A percentile compares a stretch with the other conserved stretches of the same genome.
Evolutionary conservation across 2,329 filamentous ascomycete species (phyloP).

Genomic region (Lasiodiplodia gonubiensis): DNA sequence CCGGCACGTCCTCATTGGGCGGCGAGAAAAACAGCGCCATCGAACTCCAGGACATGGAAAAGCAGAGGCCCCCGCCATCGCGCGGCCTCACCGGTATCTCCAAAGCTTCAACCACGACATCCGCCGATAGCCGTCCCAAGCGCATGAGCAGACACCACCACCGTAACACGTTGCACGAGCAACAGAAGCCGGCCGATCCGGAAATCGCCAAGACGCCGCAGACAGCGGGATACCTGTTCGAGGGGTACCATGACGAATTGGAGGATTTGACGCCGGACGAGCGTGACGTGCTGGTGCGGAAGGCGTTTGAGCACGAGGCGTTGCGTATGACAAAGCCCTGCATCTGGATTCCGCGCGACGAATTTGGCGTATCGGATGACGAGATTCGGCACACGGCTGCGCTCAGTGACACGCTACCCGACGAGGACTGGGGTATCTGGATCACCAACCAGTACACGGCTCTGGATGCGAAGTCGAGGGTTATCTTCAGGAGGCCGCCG

Average conservation of each 20-base stretch:
- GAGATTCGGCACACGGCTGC: conserved; percentile 66
- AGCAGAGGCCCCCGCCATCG: not conserved
- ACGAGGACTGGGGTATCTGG: conserved; percentile 79
- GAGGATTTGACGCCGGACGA: conserved; percentile 92
- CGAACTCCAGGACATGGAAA: conserved; percentile 40
- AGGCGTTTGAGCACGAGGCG: conserved; percentile 90
- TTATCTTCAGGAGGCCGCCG: conserved; percentile 83
- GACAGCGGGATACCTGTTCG: conserved; percentile 58
- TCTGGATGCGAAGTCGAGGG: conserved; percentile 79
- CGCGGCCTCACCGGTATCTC: conserved; percentile 2
- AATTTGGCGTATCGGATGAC: conserved; percentile 88
- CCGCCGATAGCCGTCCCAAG: conserved; percentile 27
- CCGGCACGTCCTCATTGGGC: not conserved
- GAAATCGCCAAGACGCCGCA: conserved; percentile 14
- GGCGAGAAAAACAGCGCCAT: conserved; percentile 35
- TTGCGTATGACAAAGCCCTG: conserved; percentile 82
- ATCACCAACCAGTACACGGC: conserved; percentile 93
- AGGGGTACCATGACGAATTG: conserved; percentile 87
- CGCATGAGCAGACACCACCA: conserved; percentile 35
- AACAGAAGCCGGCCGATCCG: not conserved
- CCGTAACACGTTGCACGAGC: conserved; percentile 34
- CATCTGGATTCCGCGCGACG: conserved; percentile 92
- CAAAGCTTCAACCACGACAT: not conserved
- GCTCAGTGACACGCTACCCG: conserved; percentile 58
- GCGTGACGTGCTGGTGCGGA: conserved; percentile 80